These are phyloP conservation scores for Ogataea zsoltii DNA, from an alignment of 805 yeast genomes.

Conservation along the genomic window DNA sequence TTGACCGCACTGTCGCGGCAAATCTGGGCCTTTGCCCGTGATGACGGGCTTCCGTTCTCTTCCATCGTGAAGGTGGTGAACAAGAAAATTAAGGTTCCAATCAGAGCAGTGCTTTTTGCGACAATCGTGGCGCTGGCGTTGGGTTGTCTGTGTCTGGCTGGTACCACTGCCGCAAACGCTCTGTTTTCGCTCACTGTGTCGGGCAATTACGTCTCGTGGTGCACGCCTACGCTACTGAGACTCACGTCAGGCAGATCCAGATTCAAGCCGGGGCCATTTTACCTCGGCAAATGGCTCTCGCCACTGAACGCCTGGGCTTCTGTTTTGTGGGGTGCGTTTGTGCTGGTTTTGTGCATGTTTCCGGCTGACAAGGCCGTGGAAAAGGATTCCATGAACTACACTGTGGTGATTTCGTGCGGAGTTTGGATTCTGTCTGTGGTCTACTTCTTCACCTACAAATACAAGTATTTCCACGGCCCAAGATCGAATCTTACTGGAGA, in stretches of 20 bases:
- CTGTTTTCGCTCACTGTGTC: conserved; percentile 63
- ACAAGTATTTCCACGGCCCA: conserved; percentile 59
- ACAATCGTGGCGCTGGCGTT: conserved; percentile 48
- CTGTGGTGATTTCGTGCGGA: conserved; percentile 62
- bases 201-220: conserved; percentile 64
- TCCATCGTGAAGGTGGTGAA: conserved; percentile 56
- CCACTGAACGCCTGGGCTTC: conserved; percentile 46
- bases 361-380: conserved; percentile 47
- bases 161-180: conserved; percentile 61
- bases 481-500: conserved; percentile 16
- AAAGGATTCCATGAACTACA: conserved; percentile 65
- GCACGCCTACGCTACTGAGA: conserved; percentile 54
- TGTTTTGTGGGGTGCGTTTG: conserved; percentile 50
- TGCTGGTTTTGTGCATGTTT: conserved; percentile 60
- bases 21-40: conserved; percentile 74
- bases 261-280: conserved; percentile 69
- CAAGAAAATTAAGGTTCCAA: conserved; percentile 55
- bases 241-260: conserved; percentile 48
- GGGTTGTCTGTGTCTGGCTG: conserved; percentile 60
- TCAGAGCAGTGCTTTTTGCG: conserved; percentile 59
- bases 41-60: conserved; percentile 68
- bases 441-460: conserved; percentile 53
- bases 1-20: conserved; percentile 67
- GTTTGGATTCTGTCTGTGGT: conserved; percentile 53
- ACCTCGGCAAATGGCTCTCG: conserved; percentile 53